Evolutionary conservation across 2,329 filamentous ascomycete species (phyloP), one percentile per base, ranked within the genome.

Genomic region (Penicillium sp.): DNA sequence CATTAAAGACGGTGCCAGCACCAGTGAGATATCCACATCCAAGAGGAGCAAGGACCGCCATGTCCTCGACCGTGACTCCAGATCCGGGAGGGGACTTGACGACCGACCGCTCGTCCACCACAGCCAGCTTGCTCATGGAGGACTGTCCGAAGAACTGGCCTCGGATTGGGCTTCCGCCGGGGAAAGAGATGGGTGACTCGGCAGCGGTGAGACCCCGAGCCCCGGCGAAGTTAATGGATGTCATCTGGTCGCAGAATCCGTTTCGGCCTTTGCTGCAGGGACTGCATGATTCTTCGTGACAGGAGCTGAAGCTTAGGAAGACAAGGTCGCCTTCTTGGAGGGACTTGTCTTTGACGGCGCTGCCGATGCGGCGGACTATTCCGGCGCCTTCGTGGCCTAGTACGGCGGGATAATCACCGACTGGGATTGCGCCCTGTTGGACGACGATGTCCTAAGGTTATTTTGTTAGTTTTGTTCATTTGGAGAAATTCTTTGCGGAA

Each of bases 61-160:
- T 51, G 9, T 71, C 64, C n/a, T 58, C 59, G 2, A 62, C 38
- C 0, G 41, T 53, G 16, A 58, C 21, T 21, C 54, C 52, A n/a
- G 50, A 56, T 9, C 3, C 39, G 1, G 48, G 16, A 5, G 39
- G 37, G 25, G 61, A 59, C 42, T 69, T 71, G n/a, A 73, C 67
- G 4, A 72, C 54, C 0, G 64, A 71, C 1, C 59, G 53, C 27
- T 69, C 66, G 2, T 58, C 54, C 6, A 71, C 68, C 39, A 73
- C 60, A 3, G 70, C 63, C 54, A 71, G 48, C 47, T 65, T 68
- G 31, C 63, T 65, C 35, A 73, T 59, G 6, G 68, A 71, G 0
- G 70, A 72, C 51, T 73, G 71, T 1, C 71, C 71, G 37, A 73
- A 73, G 59, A 72, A 72, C 34, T 71, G 66, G 15, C 69, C 67